phyloP scores from a whole-genome alignment of 106 monocot species.

The Dioscorea alata region DNA sequence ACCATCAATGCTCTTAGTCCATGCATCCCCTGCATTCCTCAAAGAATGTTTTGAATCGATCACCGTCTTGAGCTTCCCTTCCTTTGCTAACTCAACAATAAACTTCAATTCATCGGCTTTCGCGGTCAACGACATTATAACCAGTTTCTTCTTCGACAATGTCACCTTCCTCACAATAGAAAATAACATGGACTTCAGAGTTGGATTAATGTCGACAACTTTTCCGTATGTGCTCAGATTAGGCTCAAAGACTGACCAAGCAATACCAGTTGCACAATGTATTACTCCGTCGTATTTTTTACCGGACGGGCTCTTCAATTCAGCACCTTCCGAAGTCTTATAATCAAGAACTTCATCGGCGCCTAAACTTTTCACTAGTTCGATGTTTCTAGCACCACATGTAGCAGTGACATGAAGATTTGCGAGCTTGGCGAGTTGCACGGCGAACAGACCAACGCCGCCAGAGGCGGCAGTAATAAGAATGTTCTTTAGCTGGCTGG shows the following conservation, averaged over 20 bases:
- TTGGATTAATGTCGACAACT: constrained; percentile 11
- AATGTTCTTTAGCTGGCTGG: background rate
- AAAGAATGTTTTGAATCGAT: constrained; percentile 13
- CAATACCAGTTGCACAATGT: constrained; percentile 11
- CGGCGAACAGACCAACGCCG: constrained; percentile 17
- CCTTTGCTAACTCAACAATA: constrained; percentile 14
- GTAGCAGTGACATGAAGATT: constrained; percentile 17
- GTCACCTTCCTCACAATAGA: constrained; percentile 14
- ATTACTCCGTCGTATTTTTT: constrained; percentile 14
- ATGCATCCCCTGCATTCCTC: constrained; percentile 15
- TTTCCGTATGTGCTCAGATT: constrained; percentile 6
- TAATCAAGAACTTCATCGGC: constrained; percentile 20
- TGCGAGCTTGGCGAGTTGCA: constrained; percentile 18
- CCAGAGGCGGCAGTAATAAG: constrained; percentile 21
- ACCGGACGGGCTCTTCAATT: constrained; percentile 13
- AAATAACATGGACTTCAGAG: background rate
- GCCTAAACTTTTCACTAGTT: constrained; percentile 14
- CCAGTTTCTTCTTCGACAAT: constrained; percentile 19
- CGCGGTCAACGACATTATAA: background rate
- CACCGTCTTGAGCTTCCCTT: constrained; percentile 24
- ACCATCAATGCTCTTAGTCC: constrained; percentile 20
- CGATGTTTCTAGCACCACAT: constrained; percentile 11
- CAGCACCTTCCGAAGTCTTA: constrained; percentile 6
- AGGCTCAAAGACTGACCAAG: constrained; percentile 14
- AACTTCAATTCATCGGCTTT: constrained; percentile 14